Conservation (phyloP, 2,329 filamentous ascomycete species). For the Aureobasidium sp. region DNA sequence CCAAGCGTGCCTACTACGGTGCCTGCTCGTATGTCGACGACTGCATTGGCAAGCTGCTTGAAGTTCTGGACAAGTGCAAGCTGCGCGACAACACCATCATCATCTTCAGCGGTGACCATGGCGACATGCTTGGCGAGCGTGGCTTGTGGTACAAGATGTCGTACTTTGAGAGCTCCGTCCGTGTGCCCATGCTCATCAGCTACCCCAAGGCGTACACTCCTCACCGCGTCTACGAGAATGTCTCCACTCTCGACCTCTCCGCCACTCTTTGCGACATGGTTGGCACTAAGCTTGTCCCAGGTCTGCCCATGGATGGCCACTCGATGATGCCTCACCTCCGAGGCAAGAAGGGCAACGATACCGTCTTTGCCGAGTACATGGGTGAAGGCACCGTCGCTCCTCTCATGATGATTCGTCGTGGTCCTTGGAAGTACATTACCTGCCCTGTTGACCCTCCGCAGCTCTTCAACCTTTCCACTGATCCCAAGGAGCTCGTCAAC, state of each 20-base stretch:
- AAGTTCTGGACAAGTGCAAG: constrained; percentile 67
- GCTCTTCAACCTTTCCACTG: constrained; percentile 67
- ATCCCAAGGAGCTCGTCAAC: constrained; percentile 71
- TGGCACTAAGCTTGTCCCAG: constrained; percentile 57
- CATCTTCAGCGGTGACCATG: constrained; percentile 88
- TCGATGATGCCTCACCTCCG: constrained; percentile 73
- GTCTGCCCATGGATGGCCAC: constrained; percentile 75
- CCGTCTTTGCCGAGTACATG: constrained; percentile 91
- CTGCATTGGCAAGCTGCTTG: constrained; percentile 74
- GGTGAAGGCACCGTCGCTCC: constrained; percentile 84
- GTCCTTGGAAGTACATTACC: constrained; percentile 82
- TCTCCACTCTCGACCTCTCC: constrained; percentile 83
- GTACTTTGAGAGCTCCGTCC: constrained; percentile 85
- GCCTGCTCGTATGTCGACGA: constrained; percentile 91
- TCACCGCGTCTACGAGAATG: constrained; percentile 70
- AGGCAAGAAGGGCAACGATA: constrained; percentile 62
- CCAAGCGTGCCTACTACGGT: constrained; percentile 82
- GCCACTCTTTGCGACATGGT: constrained; percentile 81
- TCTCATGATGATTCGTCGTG: constrained; percentile 87
- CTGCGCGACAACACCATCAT: constrained; percentile 81
- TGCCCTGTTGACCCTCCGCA: constrained; percentile 78
- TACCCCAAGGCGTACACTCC: constrained; percentile 67
- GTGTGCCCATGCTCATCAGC: constrained; percentile 79
- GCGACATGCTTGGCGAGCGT: constrained; percentile 90
- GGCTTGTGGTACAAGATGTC: constrained; percentile 97